phyloP scores from a whole-genome alignment of 768 basidiomycete genomes.

The Trametes coccinea region DNA sequence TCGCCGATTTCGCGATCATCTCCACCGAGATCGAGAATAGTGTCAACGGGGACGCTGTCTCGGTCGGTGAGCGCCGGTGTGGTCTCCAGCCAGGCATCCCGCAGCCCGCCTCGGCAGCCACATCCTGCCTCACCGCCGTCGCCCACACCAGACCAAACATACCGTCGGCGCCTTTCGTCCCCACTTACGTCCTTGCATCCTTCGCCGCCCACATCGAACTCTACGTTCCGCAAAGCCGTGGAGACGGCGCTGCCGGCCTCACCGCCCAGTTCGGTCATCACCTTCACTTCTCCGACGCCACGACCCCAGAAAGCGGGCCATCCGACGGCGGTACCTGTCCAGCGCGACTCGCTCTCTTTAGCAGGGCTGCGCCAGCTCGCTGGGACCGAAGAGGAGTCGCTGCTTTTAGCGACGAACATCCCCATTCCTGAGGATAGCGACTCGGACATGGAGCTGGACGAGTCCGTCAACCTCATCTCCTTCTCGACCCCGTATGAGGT shows the following conservation, averaged over 20 bases:
- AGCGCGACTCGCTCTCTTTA: slow-evolving; percentile 46
- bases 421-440: slow-evolving; percentile 78
- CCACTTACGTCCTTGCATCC: slow-evolving; percentile 21
- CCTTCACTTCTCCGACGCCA: slow-evolving; percentile 23
- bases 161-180: slow-evolving; percentile 28
- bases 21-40: slow-evolving; percentile 25
- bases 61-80: slow-evolving; percentile 26
- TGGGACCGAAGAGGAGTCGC: slow-evolving; percentile 53
- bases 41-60: slow-evolving; percentile 24
- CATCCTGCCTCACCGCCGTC: slow-evolving; percentile 28
- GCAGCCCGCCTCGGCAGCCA: slow-evolving; percentile 15
- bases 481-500: slow-evolving; percentile 69
- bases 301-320: slow-evolving; percentile 20
- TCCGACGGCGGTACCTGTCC: slow-evolving; percentile 36
- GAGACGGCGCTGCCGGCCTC: slow-evolving; percentile 38
- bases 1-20: slow-evolving; percentile 25
- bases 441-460: slow-evolving; percentile 50
- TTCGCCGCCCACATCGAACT: slow-evolving; percentile 29
- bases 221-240: slow-evolving; percentile 33
- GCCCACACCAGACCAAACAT: slow-evolving; percentile 28
- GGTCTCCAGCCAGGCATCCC: slow-evolving; percentile 8
- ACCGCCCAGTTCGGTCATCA: slow-evolving; percentile 25
- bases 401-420: slow-evolving; percentile 68
- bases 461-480: slow-evolving; percentile 62
- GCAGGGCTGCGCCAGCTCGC: slow-evolving; percentile 35